These are phyloP conservation scores for Monilinia vaccinii-corymbosi DNA, from an alignment of 2,329 filamentous ascomycete species.

Conservation along the genomic window DNA sequence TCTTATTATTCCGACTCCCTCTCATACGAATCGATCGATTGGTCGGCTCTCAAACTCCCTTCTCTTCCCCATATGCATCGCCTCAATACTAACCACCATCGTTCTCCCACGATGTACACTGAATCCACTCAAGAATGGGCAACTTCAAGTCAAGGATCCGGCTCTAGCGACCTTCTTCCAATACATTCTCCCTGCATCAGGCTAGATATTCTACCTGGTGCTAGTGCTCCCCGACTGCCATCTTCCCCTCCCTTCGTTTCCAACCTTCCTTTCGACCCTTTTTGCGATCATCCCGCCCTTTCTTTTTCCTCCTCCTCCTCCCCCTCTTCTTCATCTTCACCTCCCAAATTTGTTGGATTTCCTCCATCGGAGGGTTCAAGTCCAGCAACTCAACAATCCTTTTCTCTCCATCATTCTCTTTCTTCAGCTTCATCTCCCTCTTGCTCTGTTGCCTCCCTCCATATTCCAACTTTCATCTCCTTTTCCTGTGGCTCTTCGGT, in stretches of 20 bases:
- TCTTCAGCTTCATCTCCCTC: not conserved
- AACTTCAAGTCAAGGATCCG: not conserved
- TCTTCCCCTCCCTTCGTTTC: not conserved
- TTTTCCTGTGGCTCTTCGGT: not conserved
- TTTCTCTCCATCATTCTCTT: not conserved
- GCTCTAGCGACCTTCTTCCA: not conserved
- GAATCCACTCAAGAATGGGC: not conserved
- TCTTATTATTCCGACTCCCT: not conserved
- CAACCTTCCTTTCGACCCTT: not conserved
- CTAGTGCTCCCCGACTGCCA: not conserved
- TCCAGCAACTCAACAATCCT: not conserved
- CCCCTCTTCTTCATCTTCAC: not conserved
- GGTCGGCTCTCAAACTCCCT: slow-evolving; percentile 1
- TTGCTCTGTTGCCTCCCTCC: not conserved
- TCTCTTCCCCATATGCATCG: not conserved
- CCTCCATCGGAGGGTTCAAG: not conserved
- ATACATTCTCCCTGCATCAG: not conserved
- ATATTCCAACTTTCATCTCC: not conserved
- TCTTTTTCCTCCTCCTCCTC: not conserved
- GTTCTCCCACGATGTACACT: not conserved
- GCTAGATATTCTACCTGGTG: not conserved
- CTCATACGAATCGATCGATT: slow-evolving; percentile 4
- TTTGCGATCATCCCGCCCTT: not conserved
- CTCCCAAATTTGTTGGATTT: not conserved
- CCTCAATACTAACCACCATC: not conserved